These are phyloP conservation scores for Verticillium nubilum DNA, from an alignment of 2,329 filamentous ascomycete genomes.

Conservation along the genomic window DNA sequence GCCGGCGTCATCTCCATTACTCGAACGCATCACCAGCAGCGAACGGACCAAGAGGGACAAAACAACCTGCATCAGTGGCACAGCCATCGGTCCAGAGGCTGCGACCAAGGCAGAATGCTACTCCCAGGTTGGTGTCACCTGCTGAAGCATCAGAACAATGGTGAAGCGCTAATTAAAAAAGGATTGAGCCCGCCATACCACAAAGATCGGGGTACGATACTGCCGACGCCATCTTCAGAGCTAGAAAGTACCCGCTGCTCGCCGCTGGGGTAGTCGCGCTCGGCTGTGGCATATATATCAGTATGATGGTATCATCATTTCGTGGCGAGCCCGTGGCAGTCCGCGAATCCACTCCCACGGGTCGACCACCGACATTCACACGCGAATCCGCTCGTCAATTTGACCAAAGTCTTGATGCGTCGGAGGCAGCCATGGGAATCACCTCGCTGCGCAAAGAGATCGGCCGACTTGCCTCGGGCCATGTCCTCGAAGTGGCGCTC, in stretches of 20 bases:
- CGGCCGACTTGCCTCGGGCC: conserved; percentile 40
- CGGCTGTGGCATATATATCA: conserved; percentile 8
- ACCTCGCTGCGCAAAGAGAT: conserved; percentile 43
- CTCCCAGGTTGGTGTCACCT: neutral
- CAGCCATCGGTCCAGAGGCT: neutral
- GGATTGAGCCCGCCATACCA: neutral
- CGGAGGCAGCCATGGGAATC: conserved; percentile 54
- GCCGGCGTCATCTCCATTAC: neutral
- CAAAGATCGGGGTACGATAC: conserved; percentile 3
- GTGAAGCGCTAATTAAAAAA: neutral
- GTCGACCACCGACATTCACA: conserved; percentile 40
- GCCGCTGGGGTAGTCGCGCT: conserved; percentile 9
- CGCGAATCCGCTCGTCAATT: conserved; percentile 47
- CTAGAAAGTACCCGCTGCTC: conserved; percentile 7
- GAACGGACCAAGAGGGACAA: neutral
- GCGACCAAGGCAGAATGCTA: neutral
- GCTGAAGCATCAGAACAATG: neutral
- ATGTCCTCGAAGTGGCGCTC: conserved; percentile 58
- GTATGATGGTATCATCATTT: conserved; percentile 7
- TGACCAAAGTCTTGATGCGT: conserved; percentile 51
- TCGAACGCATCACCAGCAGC: neutral
- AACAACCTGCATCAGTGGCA: neutral
- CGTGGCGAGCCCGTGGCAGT: conserved; percentile 1
- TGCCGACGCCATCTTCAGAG: conserved; percentile 9
- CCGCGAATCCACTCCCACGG: conserved; percentile 36